A percentile compares a stretch with the other conserved stretches of the same genome.
Evolutionary conservation across 2,329 filamentous ascomycete genomes (phyloP).

Genomic region (Talaromyces amestolkiae): DNA sequence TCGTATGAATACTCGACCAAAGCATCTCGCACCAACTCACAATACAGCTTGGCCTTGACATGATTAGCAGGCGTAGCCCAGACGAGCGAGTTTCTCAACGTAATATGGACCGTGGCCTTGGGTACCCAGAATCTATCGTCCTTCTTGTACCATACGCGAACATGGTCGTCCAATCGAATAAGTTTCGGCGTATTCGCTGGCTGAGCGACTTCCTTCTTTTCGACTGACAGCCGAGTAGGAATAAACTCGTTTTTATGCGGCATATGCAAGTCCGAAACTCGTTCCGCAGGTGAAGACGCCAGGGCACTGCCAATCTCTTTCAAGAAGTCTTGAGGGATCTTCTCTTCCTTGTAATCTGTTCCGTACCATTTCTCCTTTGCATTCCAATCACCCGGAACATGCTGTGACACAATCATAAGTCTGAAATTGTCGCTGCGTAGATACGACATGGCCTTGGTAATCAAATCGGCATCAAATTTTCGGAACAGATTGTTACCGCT

Average conservation of each 20-base stretch:
- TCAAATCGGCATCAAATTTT: conserved; percentile 75
- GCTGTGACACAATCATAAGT: conserved; percentile 76
- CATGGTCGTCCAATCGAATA: conserved; percentile 76
- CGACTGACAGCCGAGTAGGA: conserved; percentile 85
- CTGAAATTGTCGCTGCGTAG: conserved; percentile 87
- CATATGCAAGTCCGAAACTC: conserved; percentile 72
- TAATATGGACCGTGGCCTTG: conserved; percentile 82
- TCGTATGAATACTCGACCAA: conserved; percentile 94
- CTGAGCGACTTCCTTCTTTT: conserved; percentile 83
- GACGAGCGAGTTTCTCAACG: conserved; percentile 74
- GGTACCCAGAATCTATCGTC: conserved; percentile 98
- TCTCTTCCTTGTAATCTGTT: conserved; percentile 84
- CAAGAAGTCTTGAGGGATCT: conserved; percentile 73
- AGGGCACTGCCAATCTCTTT: conserved; percentile 66
- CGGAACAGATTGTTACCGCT: conserved; percentile 74
- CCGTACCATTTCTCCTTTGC: conserved; percentile 96
- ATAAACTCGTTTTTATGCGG: conserved; percentile 96
- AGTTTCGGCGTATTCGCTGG: conserved; percentile 73
- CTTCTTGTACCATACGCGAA: conserved; percentile 95
- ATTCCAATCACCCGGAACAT: conserved; percentile 80
- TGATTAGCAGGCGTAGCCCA: conserved; percentile 73
- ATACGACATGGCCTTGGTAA: conserved; percentile 69
- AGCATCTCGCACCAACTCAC: conserved; percentile 82
- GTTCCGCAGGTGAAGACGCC: conserved; percentile 55
- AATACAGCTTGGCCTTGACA: conserved; percentile 76